Conservation (phyloP, 768 basidiomycete genomes). For the Pholiota molesta region DNA sequence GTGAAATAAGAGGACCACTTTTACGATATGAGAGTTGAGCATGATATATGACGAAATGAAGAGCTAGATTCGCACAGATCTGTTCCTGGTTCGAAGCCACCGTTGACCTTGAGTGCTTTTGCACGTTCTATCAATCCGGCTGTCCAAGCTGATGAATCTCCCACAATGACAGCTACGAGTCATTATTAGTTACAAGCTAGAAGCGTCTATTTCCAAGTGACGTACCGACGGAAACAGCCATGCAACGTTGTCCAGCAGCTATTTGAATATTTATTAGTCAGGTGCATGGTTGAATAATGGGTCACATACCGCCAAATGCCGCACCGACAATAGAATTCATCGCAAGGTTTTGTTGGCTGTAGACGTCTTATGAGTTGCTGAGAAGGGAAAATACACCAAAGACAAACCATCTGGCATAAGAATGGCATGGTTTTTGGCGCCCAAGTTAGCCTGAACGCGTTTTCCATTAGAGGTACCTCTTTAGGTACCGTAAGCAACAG, state of each 20-base stretch:
- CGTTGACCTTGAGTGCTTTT: conserved; percentile 76
- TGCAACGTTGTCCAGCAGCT: conserved; percentile 97
- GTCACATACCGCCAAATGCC: conserved; percentile 78
- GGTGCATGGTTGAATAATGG: not conserved
- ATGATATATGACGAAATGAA: not conserved
- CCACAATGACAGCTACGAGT: conserved; percentile 73
- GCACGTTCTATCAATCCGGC: conserved; percentile 86
- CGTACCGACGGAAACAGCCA: conserved; percentile 92
- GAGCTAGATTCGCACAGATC: conserved; percentile 61
- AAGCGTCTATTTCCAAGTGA: not conserved
- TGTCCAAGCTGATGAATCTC: conserved; percentile 78
- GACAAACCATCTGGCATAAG: conserved; percentile 89
- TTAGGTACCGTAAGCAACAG: conserved; percentile 2
- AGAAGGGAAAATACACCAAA: not conserved
- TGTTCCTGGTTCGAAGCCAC: conserved; percentile 86
- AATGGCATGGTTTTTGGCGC: conserved; percentile 97
- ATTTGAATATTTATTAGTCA: conserved; percentile 14
- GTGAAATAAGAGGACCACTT: conserved; percentile 83
- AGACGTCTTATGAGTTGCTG: not conserved
- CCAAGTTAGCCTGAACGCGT: conserved; percentile 82
- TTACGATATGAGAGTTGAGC: conserved; percentile 1
- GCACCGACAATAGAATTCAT: conserved; percentile 93
- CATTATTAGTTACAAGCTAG: not conserved
- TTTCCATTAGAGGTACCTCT: conserved; percentile 89
- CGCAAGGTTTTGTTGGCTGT: conserved; percentile 90